Conservation (phyloP, 2,329 filamentous ascomycete genomes). For the Dryadomyces sulphureus region DNA sequence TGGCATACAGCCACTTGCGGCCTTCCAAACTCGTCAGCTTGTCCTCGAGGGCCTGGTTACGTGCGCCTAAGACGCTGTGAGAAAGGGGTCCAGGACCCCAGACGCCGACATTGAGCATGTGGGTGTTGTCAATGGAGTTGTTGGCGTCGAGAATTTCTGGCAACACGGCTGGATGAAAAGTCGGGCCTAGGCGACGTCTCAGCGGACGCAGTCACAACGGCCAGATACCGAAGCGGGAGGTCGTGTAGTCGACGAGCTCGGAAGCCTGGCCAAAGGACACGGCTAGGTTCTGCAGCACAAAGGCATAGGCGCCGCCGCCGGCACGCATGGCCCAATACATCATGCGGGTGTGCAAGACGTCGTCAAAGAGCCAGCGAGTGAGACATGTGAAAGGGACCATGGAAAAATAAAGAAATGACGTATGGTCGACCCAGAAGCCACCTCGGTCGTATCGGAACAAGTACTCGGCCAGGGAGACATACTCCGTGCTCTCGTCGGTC, state of each 20-base stretch:
- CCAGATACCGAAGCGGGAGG: slow-evolving; percentile 37
- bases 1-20: slow-evolving; percentile 77
- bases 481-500: slow-evolving; percentile 29
- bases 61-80: slow-evolving; percentile 41
- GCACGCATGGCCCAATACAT: slow-evolving; percentile 56
- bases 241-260: slow-evolving; percentile 37
- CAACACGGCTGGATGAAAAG: slow-evolving; percentile 37
- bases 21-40: slow-evolving; percentile 56
- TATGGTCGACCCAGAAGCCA: slow-evolving; percentile 56
- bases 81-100: slow-evolving; percentile 60
- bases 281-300: slow-evolving; percentile 53
- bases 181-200: slow-evolving; percentile 31
- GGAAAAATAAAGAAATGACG: slow-evolving; percentile 51
- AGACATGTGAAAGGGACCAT: slow-evolving; percentile 48
- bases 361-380: slow-evolving; percentile 54
- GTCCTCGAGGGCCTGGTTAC: slow-evolving; percentile 56
- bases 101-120: slow-evolving; percentile 49
- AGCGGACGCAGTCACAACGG: slow-evolving; percentile 45
- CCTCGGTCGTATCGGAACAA: slow-evolving; percentile 63
- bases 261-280: slow-evolving; percentile 36
- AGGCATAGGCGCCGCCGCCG: slow-evolving; percentile 46
- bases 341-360: slow-evolving; percentile 59
- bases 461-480: slow-evolving; percentile 55
- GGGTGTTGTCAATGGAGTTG: too few species aligned
- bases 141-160: too few species aligned